A percentile compares a stretch with the other conserved stretches of the same genome.
Conservation (phyloP, 1,284 basidiomycete genomes). For the Inonotus obliquus region DNA sequence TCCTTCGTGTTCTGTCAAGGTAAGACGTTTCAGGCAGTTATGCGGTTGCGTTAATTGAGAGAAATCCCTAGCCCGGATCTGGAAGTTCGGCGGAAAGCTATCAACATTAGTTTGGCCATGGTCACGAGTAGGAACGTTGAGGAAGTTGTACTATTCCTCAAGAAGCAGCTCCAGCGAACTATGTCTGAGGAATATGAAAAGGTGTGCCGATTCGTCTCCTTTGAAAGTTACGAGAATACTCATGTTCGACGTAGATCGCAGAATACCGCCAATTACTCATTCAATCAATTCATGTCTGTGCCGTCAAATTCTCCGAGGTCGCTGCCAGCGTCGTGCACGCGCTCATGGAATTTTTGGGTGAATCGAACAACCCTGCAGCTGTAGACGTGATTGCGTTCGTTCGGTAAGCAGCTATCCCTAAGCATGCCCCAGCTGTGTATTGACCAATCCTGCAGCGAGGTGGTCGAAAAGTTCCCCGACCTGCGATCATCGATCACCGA, state of each 20-base stretch:
- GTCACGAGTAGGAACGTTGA: conserved; percentile 96
- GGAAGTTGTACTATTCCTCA: conserved; percentile 93
- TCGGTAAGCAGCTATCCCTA: conserved; percentile 41
- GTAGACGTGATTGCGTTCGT: conserved; percentile 97
- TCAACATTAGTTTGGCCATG: conserved; percentile 90
- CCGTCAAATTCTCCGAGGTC: conserved; percentile 97
- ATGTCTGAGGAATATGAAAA: conserved; percentile 85
- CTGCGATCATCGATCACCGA: conserved; percentile 83
- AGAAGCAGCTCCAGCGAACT: conserved; percentile 96
- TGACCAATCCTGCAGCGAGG: conserved; percentile 58
- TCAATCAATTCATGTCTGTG: conserved; percentile 95
- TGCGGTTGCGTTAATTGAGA: background rate
- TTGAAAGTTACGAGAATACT: conserved; percentile 3
- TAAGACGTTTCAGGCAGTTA: conserved; percentile 25
- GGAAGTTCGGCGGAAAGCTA: conserved; percentile 93
- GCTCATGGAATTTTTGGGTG: conserved; percentile 97
- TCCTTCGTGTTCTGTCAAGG: conserved; percentile 88
- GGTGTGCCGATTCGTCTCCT: conserved; percentile 33
- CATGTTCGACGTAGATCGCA: conserved; percentile 54
- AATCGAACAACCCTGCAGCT: conserved; percentile 92
- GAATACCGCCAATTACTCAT: conserved; percentile 97
- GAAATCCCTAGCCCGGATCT: conserved; percentile 75
- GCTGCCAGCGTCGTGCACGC: conserved; percentile 95
- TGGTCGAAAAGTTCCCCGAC: conserved; percentile 96
- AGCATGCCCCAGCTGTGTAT: background rate